Base-by-base conservation (phyloP, 805 yeast genomes). In the Saturnispora mendoncae region DNA sequence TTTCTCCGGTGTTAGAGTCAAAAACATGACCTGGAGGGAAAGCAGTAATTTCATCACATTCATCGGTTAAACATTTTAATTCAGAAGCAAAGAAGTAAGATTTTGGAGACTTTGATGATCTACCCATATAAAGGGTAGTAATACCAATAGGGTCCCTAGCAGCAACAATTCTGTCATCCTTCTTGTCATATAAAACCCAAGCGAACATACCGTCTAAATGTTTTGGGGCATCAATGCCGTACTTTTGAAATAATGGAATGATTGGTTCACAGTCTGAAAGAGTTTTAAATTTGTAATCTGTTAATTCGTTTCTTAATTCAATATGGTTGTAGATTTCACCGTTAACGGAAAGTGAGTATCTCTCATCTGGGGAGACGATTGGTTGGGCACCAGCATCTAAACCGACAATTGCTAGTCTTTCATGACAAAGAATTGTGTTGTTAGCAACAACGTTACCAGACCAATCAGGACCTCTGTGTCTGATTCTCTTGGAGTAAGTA, bases 391-490 rank as follows among this genome's bases (percentile, higher is more conserved):
- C 99, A 34, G 95, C 72, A 63, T 87, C 97, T 54, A 92, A 72
- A 54, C 98, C 98, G 47, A 92, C 98, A 60, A 92, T 88, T 51
- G 97, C 94, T 61, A 92, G 73, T 71, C 98, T 84, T 71, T 92
- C 98, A 63, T 92, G 98, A 54, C 84, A 80, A 52, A 92, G 66
- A 51, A 92, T 80, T 36, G 97, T 85, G 50, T 69, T 62, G 79
- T 84, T 84, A 60, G 79, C 78, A 51, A 74, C 67, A 50, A 73
- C 62, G 78, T 86, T 87, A 58, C 98, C 98, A 29, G 87, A 74
- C 99, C 99, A 92, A 67, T 92, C 99, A 52, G 99, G 99, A 58
- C 99, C 99, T 67, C 99, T 81, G 67, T 92, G 99, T 69, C 99
- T 80, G 62, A 90, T 82, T 67, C 88, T 77, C 66, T 86, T 90